A percentile compares a stretch with the other conserved stretches of the same genome.
Conservation (phyloP, 2,329 filamentous ascomycete genomes). For the Trichoderma afroharzianum region DNA sequence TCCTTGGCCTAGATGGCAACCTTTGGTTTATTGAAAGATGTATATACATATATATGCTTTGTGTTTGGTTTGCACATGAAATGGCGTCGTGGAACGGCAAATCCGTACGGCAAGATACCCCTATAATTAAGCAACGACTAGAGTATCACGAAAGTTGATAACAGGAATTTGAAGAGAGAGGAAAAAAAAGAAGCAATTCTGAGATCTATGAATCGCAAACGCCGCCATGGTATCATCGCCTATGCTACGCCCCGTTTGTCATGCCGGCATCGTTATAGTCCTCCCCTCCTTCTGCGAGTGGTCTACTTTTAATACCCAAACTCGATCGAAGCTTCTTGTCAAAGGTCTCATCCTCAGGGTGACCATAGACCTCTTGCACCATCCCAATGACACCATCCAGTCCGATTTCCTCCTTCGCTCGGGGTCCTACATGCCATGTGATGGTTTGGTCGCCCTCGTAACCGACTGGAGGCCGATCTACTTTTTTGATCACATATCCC, state of each 20-base stretch:
- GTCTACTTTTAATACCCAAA: constrained; percentile 47
- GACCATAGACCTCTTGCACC: constrained; percentile 58
- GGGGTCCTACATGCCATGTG: constrained; percentile 79
- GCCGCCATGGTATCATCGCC: neutral
- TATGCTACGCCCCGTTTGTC: constrained; percentile 10
- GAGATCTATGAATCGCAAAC: neutral
- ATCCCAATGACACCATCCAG: constrained; percentile 70
- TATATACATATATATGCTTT: neutral
- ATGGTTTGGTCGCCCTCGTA: constrained; percentile 68
- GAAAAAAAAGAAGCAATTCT: neutral
- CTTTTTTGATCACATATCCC: constrained; percentile 73
- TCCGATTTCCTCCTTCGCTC: constrained; percentile 82
- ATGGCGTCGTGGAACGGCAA: neutral
- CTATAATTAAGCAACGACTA: neutral
- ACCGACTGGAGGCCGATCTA: constrained; percentile 55
- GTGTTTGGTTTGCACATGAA: neutral
- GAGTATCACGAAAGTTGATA: neutral
- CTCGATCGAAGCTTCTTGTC: constrained; percentile 59
- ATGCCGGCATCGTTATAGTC: constrained; percentile 20
- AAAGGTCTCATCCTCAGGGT: constrained; percentile 49
- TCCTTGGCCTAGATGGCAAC: neutral
- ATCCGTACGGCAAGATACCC: constrained; percentile 7
- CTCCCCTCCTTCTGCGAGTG: constrained; percentile 27
- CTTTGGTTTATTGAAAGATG: neutral
- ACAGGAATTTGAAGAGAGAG: neutral